phyloP scores from a whole-genome alignment of 139 green algal genomes.

The Chlamydomonas sphaeroides region DNA sequence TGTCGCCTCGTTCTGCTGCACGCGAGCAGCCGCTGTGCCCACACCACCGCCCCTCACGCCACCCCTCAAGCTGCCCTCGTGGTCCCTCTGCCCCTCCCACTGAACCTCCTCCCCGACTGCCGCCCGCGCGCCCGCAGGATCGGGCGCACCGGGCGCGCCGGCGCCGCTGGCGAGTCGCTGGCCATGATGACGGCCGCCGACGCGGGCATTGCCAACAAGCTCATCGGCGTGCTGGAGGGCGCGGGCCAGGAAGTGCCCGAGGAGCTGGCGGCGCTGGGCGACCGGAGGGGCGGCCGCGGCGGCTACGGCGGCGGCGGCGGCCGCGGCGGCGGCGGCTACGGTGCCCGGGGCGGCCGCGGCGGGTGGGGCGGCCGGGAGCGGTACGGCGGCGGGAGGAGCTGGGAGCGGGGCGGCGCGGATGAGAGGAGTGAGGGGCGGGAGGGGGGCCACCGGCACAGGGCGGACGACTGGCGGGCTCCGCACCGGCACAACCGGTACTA shows the following conservation, averaged over 20 bases:
- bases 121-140: constrained; percentile 68
- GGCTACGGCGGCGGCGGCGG: constrained; percentile 31
- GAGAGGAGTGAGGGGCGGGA: background rate
- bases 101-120: no score
- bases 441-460: background rate
- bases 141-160: constrained; percentile 81
- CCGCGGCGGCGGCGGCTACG: constrained; percentile 23
- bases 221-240: constrained; percentile 63
- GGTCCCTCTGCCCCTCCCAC: no score
- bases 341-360: constrained; percentile 27
- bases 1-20: no score
- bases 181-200: constrained; percentile 69
- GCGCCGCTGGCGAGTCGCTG: constrained; percentile 66
- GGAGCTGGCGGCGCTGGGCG: constrained; percentile 74
- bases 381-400: constrained; percentile 26
- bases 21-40: no score
- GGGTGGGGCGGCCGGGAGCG: constrained; percentile 26
- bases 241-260: constrained; percentile 63
- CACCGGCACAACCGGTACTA: no score
- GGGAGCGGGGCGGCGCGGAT: constrained; percentile 21
- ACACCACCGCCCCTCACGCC: no score
- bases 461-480: constrained; percentile 30
- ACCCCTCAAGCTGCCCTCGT: no score
- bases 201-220: constrained; percentile 56
- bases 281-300: constrained; percentile 21